Evolutionary conservation across 2,329 filamentous ascomycete genomes (phyloP).

Genomic region (Penicillium digitatum): DNA sequence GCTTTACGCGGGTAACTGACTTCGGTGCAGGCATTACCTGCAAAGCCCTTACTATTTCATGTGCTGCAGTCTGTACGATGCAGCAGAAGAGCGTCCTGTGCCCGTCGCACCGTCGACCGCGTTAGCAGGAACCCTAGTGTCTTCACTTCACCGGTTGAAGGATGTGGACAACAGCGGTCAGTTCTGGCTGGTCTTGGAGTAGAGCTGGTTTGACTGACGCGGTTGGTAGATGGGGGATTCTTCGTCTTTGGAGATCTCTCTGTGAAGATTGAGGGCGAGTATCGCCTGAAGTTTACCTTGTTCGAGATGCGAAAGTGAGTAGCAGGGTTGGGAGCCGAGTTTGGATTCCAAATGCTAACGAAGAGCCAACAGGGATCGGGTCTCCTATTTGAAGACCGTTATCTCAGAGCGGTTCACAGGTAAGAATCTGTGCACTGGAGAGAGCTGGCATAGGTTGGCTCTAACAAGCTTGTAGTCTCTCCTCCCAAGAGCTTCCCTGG

Average conservation of each 20-base stretch:
- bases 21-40: slow-evolving; percentile 51
- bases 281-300: slow-evolving; percentile 70
- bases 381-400: slow-evolving; percentile 52
- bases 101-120: slow-evolving; percentile 49
- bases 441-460: background rate
- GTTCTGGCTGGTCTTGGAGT: slow-evolving; percentile 8
- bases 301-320: slow-evolving; percentile 65
- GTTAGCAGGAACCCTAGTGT: slow-evolving; percentile 69
- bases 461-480: slow-evolving; percentile 32
- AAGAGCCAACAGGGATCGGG: slow-evolving; percentile 34
- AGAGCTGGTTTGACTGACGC: background rate
- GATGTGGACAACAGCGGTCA: slow-evolving; percentile 65
- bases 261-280: slow-evolving; percentile 68
- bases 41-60: slow-evolving; percentile 64
- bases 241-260: slow-evolving; percentile 91
- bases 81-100: slow-evolving; percentile 45
- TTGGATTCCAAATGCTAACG: slow-evolving; percentile 17
- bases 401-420: slow-evolving; percentile 66
- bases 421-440: slow-evolving; percentile 31
- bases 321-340: slow-evolving; percentile 1
- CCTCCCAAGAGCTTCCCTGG: slow-evolving; percentile 68
- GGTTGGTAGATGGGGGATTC: slow-evolving; percentile 66
- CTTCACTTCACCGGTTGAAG: slow-evolving; percentile 77
- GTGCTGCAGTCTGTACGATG: slow-evolving; percentile 54
- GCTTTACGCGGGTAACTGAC: slow-evolving; percentile 14